phyloP scores from a whole-genome alignment of 768 basidiomycete species.

The Chalciporus piperatus region DNA sequence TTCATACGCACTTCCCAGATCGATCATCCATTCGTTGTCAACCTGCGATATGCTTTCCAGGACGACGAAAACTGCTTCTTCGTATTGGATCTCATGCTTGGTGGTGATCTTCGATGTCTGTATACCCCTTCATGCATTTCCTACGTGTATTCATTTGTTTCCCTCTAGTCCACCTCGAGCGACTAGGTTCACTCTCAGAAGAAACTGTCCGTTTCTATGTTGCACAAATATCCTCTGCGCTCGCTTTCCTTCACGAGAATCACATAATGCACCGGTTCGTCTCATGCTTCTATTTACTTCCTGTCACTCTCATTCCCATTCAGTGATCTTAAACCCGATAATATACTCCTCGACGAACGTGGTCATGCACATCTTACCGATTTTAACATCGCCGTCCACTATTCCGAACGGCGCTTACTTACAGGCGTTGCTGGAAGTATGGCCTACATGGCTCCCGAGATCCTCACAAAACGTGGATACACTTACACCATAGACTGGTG shows the following conservation, averaged over 20 bases:
- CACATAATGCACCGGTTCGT: slow-evolving; percentile 93
- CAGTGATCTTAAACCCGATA: slow-evolving; percentile 96
- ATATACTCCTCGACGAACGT: slow-evolving; percentile 91
- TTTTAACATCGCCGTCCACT: slow-evolving; percentile 99
- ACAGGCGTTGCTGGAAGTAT: slow-evolving; percentile 96
- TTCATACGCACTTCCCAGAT: slow-evolving; percentile 48
- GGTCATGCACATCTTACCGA: slow-evolving; percentile 97
- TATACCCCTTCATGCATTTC: background rate
- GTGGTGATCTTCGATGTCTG: slow-evolving; percentile 91
- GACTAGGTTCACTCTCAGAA: slow-evolving; percentile 71
- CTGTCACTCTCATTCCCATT: background rate
- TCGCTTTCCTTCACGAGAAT: slow-evolving; percentile 89
- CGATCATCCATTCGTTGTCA: slow-evolving; percentile 94
- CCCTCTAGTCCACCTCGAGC: slow-evolving; percentile 78
- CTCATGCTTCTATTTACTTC: no score
- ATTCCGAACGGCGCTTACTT: slow-evolving; percentile 75
- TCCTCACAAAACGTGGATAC: slow-evolving; percentile 90
- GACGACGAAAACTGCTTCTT: slow-evolving; percentile 99
- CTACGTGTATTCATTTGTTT: slow-evolving; percentile 1
- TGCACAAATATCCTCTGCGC: slow-evolving; percentile 83
- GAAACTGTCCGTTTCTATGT: slow-evolving; percentile 84
- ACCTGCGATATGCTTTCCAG: slow-evolving; percentile 94
- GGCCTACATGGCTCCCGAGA: slow-evolving; percentile 98
- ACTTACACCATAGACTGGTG: slow-evolving; percentile 96
- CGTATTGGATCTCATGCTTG: slow-evolving; percentile 95